Evolutionary conservation across 2,329 filamentous ascomycete species (phyloP), one percentile per base, ranked within the genome.

Genomic region (Alternaria conjuncta): DNA sequence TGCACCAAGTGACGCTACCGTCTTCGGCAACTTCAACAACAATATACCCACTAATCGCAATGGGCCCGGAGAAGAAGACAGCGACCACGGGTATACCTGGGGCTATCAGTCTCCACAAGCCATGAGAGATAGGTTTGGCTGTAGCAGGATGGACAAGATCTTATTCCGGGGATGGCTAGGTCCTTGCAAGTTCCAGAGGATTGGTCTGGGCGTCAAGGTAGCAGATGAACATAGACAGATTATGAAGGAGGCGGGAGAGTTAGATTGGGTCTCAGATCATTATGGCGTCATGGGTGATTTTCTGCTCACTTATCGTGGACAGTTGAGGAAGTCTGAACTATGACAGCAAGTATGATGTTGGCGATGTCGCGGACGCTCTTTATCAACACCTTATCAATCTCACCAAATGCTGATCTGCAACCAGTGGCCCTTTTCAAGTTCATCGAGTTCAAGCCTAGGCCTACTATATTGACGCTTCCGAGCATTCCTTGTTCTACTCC

Each of bases 21-120:
- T 18, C 36, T 41, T 41, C 36, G 36, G 32, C 5, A 41, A 41
- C 32, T 18, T 18, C 15, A 41, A 41, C 5, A 18, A n/a, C 15
- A 9, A n/a, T 41, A 8, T n/a, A 41, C 32, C 15, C 2, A 18
- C 32, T 10, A 41, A 18, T 41, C 32, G 32, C 32, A 36, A 36
- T 36, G 32, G 32, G 7, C 49, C 49, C 15, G 49, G 49, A 7
- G 6, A 53, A 41, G 86, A 88, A 62, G 83, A 84, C 45, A 80
- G 77, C n/a, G 82, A 84, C 3, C 80, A 82, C 10, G 86, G 85
- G 0, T 86, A 83, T 68, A 89, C 87, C 0, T 89, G 87, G 87
- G 87, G 87, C 0, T 83, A 87, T 65, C 86, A 88, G 77, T 82
- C 81, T 3, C 70, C 80, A 3, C 77, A 78, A 3, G 72, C 64